Evolutionary conservation across 2,329 filamentous ascomycete species (phyloP), one percentile per base, ranked within the genome.

Genomic region (Penicillium sp.): DNA sequence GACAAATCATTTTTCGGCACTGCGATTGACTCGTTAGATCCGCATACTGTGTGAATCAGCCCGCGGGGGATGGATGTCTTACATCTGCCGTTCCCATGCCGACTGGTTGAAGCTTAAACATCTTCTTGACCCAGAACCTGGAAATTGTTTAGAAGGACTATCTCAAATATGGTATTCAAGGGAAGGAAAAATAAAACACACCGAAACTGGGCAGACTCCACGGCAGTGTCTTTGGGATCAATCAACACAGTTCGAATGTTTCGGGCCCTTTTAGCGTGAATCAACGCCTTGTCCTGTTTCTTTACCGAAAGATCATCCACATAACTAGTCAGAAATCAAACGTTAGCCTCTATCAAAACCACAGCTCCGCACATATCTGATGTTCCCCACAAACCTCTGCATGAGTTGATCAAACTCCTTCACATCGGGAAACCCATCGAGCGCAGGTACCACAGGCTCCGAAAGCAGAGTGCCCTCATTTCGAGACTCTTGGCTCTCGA

Each of bases 81-180:
- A 81, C 79, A 67, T 78, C 73, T 43, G 73, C 69, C 55, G 72
- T 70, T 54, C 73, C 75, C 33, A 70, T 67, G 22, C 79, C 79
- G 46, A 75, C 70, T 38, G 75, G 69, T 58, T 79, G 75, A 45
- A 83, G 74, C 55, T 79, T 79, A 66, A 83, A 83, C 81, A 83
- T 83, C 66, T 83, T 83, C 65, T 83, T 83, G 26, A 81, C 81
- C 81, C 81, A 83, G 62, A 83, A 83, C 51, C 81, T 82, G 62
- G 62, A 46, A 48, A 3, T 42, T 10, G 6, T 11, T 14, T 38
- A 68, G 61, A 16, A 55, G 38, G 10, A 37, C 14, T 30, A 22
- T 22, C 19, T 22, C 19, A 22, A 22, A 40, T 40, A 6, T 14
- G 4, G 11, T 19, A 2, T 38, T 40, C 6, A 35, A 25, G 22